These are phyloP conservation scores for Arthroderma sp. DNA, from an alignment of 2,329 filamentous ascomycete genomes.

Conservation along the genomic window DNA sequence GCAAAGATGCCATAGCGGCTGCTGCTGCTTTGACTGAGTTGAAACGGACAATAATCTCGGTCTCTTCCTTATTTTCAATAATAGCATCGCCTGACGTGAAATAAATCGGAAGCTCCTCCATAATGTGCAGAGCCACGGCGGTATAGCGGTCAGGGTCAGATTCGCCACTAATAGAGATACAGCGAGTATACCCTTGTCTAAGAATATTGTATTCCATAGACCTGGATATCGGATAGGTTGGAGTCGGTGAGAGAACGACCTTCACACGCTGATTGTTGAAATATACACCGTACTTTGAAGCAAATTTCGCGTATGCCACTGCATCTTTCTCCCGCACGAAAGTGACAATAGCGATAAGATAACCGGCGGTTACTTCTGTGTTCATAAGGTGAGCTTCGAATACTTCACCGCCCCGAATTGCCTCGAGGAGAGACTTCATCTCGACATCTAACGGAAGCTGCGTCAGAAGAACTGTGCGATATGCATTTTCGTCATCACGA, in stretches of 20 bases:
- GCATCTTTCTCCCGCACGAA: conserved; percentile 19
- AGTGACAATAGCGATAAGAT: conserved; percentile 19
- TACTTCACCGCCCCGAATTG: conserved; percentile 16
- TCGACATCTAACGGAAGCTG: conserved; percentile 14
- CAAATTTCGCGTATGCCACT: conserved; percentile 12
- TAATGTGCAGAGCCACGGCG: conserved; percentile 5
- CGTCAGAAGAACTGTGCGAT: conserved; percentile 20
- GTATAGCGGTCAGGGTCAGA: conserved; percentile 6
- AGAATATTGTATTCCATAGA: conserved; percentile 13
- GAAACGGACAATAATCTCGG: conserved; percentile 9
- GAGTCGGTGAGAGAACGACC: conserved; percentile 16
- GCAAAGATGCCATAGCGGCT: conserved; percentile 1
- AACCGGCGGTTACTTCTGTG: conserved; percentile 17
- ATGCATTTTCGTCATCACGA: conserved; percentile 13
- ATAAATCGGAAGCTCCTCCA: conserved; percentile 5
- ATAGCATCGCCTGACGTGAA: conserved; percentile 11
- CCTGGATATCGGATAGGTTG: conserved; percentile 19
- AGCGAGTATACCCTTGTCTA: conserved; percentile 16
- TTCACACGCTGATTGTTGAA: conserved; percentile 13
- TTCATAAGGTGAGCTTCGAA: conserved; percentile 19
- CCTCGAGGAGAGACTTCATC: conserved; percentile 15
- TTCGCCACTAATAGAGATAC: conserved; percentile 12
- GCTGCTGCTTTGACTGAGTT: conserved; percentile 11
- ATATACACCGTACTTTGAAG: conserved; percentile 10
- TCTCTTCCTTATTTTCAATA: conserved; percentile 8